phyloP scores from a whole-genome alignment of 805 yeast genomes.

The Metschnikowia orientalis region DNA sequence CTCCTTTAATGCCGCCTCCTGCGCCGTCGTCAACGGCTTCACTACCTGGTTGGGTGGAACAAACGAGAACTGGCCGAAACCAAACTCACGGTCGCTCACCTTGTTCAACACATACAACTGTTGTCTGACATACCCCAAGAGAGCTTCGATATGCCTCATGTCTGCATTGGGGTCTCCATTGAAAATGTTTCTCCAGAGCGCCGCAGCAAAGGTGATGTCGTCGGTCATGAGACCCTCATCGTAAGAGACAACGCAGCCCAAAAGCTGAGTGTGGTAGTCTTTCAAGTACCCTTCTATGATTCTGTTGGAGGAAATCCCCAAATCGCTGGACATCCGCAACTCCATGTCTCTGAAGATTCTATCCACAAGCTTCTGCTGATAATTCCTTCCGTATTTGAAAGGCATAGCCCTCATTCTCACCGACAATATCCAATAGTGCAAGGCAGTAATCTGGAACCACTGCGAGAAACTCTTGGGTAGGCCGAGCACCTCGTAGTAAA shows the following conservation, averaged over 20 bases:
- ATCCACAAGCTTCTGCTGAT: conserved; percentile 89
- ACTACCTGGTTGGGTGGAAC: conserved; percentile 79
- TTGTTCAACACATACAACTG: conserved; percentile 83
- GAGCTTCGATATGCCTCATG: conserved; percentile 77
- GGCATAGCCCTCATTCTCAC: conserved; percentile 98
- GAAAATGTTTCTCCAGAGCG: conserved; percentile 87
- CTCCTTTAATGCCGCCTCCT: conserved; percentile 50
- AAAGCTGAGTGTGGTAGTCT: conserved; percentile 83
- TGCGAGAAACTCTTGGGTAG: conserved; percentile 88
- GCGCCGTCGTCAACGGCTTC: conserved; percentile 61
- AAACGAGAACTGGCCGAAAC: conserved; percentile 81
- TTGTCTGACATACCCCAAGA: conserved; percentile 84
- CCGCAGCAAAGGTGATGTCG: conserved; percentile 72
- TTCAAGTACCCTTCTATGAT: conserved; percentile 82
- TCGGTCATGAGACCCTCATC: conserved; percentile 87
- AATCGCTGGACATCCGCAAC: conserved; percentile 74
- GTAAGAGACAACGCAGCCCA: conserved; percentile 84
- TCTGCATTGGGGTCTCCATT: conserved; percentile 80
- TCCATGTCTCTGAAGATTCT: conserved; percentile 89
- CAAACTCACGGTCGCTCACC: conserved; percentile 89
- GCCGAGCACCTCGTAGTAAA: conserved; percentile 79
- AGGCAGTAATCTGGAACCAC: conserved; percentile 88
- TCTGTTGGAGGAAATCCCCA: conserved; percentile 76
- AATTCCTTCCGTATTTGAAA: conserved; percentile 77
- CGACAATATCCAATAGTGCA: conserved; percentile 90